A percentile compares a stretch with the other conserved stretches of the same genome.
Conservation (phyloP, 2,329 filamentous ascomycete genomes). For the Beauveria sp. region DNA sequence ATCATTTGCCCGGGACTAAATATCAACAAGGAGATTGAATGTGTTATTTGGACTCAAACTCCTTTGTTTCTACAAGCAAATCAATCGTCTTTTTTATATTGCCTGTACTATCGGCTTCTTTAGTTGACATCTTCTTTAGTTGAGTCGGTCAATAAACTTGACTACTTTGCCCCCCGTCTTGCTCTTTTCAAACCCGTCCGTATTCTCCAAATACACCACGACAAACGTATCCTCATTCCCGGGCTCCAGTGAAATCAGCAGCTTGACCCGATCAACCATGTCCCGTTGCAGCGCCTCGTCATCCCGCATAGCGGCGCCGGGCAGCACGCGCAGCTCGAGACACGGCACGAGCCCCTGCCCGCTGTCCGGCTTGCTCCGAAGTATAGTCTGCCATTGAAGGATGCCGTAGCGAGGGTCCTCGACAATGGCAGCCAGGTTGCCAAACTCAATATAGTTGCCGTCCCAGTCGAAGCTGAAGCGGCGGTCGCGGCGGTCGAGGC, state of each 20-base stretch:
- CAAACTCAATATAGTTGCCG: constrained; percentile 30
- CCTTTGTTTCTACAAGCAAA: too few relatives aligned
- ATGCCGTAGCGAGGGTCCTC: constrained; percentile 20
- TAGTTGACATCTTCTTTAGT: background rate
- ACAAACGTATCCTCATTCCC: constrained; percentile 23
- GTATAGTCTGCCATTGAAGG: constrained; percentile 36
- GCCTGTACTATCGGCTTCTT: background rate
- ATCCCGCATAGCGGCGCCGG: background rate
- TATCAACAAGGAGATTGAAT: constrained; percentile 16
- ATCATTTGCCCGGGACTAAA: constrained; percentile 26
- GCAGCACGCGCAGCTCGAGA: constrained; percentile 5
- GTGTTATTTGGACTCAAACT: too few relatives aligned
- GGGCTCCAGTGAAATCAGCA: constrained; percentile 18
- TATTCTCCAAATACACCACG: constrained; percentile 27
- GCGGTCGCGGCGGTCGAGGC: constrained; percentile 32
- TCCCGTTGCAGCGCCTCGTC: constrained; percentile 14
- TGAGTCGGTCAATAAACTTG: constrained; percentile 17
- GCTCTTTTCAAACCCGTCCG: constrained; percentile 22
- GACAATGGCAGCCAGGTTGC: constrained; percentile 20
- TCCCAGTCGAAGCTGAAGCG: constrained; percentile 37
- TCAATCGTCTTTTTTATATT: background rate
- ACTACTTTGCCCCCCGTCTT: constrained; percentile 21
- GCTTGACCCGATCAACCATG: constrained; percentile 16
- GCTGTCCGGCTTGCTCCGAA: constrained; percentile 14
- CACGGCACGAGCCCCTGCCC: constrained; percentile 7